Base-by-base conservation (phyloP, 192 early-diverging fungal species). In the Coemansia nantahalensis region DNA sequence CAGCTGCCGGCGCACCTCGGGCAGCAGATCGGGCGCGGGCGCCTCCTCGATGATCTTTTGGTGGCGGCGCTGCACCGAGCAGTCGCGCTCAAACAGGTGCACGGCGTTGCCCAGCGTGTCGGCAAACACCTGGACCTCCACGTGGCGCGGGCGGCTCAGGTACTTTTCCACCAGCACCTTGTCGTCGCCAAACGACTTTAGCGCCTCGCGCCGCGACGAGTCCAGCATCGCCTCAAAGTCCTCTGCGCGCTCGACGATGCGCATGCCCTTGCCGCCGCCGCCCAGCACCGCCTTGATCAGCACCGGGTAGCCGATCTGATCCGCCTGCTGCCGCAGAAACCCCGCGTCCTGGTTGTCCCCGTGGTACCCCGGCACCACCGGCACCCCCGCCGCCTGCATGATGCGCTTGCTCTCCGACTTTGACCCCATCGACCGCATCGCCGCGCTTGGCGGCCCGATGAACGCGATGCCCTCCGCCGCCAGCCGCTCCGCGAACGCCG, bases 11-110 rank as follows among this genome's bases (percentile, higher is more conserved):
- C 93, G 80, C 3, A 94, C 71, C 36, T 87, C 90, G 39, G 80
- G 75, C 6, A 81, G 72, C 16, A 95, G 79, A 34, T 83, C 82
- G 19, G 95, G 93, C 26, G 91, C 92, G 24, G 95, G 95, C 16
- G 95, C 95, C 67, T 95, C 93, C 72, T 98, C 95, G 32, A 98
- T 78, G 36, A 95, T 82, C 77, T 98, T 98, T 73, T 98, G 95
- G 76, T 95, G 91, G 44, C 95, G 83, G 15, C 95, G 72, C 67
- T 98, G 95, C 31, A 95, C 89, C 38, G 85, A 88, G 70, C 95
- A 98, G 68, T 98, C 95, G 37, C 95, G 86, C 68, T 95, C 95
- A 80, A 91, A 95, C 59, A 98, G 59, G 76, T 95, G 90, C 52
- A 93, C 92, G 0, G 83, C 88, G 70, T 93, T 91, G 19, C 88